These are phyloP conservation scores for Plasmodium knowlesi DNA, from an alignment of 169 alveolate genomes.

Conservation along the genomic window DNA sequence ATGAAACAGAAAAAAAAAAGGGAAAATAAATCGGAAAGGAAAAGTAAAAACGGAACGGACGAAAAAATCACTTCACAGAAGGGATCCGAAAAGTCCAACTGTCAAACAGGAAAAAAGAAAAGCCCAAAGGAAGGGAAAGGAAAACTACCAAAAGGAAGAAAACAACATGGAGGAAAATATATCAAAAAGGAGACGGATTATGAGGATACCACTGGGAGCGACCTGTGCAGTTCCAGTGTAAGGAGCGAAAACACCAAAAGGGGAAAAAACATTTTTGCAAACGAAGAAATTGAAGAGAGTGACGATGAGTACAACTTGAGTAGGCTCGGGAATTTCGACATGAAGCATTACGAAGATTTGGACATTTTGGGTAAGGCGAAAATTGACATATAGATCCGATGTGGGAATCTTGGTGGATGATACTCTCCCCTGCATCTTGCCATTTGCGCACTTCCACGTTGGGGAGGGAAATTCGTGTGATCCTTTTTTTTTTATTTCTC, in stretches of 20 bases:
- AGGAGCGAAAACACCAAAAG: neutral
- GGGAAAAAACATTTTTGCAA: slow-evolving; percentile 3
- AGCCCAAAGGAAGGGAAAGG: neutral
- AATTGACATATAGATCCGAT: neutral
- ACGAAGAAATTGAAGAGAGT: slow-evolving; percentile 76
- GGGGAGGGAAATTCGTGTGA: neutral
- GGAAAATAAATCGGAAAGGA: neutral
- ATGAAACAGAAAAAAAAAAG: neutral
- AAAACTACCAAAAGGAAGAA: neutral
- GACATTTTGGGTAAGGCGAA: slow-evolving; percentile 52
- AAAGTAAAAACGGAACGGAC: neutral
- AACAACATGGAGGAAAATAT: neutral
- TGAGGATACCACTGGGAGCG: slow-evolving; percentile 26
- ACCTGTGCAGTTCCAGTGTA: neutral
- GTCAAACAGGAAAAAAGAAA: neutral
- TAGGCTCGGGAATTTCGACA: slow-evolving; percentile 64
- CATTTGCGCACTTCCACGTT: neutral
- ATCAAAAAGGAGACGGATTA: slow-evolving; percentile 3
- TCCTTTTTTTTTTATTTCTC: neutral
- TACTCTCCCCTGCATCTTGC: neutral
- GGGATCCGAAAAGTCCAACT: neutral
- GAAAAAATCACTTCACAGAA: neutral
- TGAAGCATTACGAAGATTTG: slow-evolving; percentile 62
- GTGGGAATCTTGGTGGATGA: neutral
- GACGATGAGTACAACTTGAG: slow-evolving; percentile 73